Conservation (phyloP, 2,329 filamentous ascomycete genomes). For the Alternaria infectoria region DNA sequence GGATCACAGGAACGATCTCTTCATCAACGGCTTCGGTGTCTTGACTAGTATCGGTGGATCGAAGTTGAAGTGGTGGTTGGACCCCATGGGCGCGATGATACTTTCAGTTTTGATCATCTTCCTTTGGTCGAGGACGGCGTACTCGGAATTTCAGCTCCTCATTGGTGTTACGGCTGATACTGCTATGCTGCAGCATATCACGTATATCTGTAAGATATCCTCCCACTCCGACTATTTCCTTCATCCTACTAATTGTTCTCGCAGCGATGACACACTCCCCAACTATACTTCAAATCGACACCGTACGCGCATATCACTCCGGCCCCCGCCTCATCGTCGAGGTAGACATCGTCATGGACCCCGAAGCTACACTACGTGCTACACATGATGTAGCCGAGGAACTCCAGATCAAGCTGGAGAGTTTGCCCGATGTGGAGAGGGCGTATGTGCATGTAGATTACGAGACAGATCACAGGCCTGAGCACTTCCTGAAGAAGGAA, state of each 20-base stretch:
- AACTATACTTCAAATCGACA: conserved; percentile 83
- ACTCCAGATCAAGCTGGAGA: conserved; percentile 92
- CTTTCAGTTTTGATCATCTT: conserved; percentile 78
- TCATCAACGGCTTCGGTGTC: conserved; percentile 94
- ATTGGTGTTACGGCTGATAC: conserved; percentile 88
- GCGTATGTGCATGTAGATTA: conserved; percentile 98
- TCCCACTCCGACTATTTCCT: too few species aligned
- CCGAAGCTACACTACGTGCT: conserved; percentile 70
- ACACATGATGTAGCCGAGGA: conserved; percentile 95
- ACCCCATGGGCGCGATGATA: conserved; percentile 87
- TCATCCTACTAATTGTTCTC: too few species aligned
- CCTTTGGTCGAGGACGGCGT: conserved; percentile 86
- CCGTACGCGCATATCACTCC: conserved; percentile 90
- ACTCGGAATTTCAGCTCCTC: conserved; percentile 85
- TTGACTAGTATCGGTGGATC: conserved; percentile 88
- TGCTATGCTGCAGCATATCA: conserved; percentile 89
- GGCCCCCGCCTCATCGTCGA: conserved; percentile 90
- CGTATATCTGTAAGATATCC: conserved; percentile 93
- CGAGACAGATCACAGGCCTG: conserved; percentile 92
- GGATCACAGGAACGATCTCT: conserved; percentile 95
- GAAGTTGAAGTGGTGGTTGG: conserved; percentile 92
- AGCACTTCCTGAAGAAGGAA: conserved; percentile 74
- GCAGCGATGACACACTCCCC: conserved; percentile 88
- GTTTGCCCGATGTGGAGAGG: conserved; percentile 86
- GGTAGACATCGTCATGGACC: conserved; percentile 94